Percentiles rank a stretch among this genome's conserved stretches.
These are phyloP conservation scores for Trichothecium sympodiale DNA, from an alignment of 2,329 filamentous ascomycete species.

Conservation along the genomic window DNA sequence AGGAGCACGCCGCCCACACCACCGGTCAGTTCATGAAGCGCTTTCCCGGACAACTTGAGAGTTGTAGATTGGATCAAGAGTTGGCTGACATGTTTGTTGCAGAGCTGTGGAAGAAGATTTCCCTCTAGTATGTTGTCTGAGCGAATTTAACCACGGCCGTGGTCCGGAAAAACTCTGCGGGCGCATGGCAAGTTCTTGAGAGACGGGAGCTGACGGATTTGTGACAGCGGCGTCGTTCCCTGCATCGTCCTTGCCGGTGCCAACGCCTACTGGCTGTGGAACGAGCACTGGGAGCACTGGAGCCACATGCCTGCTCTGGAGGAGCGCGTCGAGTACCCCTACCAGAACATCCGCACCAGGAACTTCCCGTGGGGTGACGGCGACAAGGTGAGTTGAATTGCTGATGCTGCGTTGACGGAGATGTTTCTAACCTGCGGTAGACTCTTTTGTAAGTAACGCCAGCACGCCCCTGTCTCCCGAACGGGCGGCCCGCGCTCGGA, in stretches of 20 bases:
- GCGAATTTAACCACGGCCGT: conserved; percentile 12
- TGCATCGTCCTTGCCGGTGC: conserved; percentile 56
- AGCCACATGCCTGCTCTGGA: conserved; percentile 73
- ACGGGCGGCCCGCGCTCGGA: no score
- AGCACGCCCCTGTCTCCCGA: no score
- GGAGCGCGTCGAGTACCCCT: conserved; percentile 87
- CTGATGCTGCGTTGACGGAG: conserved; percentile 2
- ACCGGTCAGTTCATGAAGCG: conserved; percentile 49
- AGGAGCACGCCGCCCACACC: conserved; percentile 77
- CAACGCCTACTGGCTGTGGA: conserved; percentile 89
- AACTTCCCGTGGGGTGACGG: conserved; percentile 93
- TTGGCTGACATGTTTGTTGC: conserved; percentile 20
- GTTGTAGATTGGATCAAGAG: conserved; percentile 9
- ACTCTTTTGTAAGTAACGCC: conserved; percentile 57
- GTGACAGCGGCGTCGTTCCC: conserved; percentile 68
- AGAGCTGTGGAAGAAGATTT: conserved; percentile 96
- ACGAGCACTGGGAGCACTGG: conserved; percentile 96
- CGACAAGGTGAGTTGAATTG: conserved; percentile 60
- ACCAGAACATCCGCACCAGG: conserved; percentile 96
- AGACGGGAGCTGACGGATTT: conserved; percentile 11
- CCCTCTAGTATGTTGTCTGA: conserved; percentile 67
- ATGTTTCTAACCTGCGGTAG: conserved; percentile 25
- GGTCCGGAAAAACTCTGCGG: not conserved
- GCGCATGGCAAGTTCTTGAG: not conserved
- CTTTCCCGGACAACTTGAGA: conserved; percentile 1